These are phyloP conservation scores for Tanacetum coccineum DNA, from an alignment of 129 eudicot species.

Conservation along the genomic window DNA sequence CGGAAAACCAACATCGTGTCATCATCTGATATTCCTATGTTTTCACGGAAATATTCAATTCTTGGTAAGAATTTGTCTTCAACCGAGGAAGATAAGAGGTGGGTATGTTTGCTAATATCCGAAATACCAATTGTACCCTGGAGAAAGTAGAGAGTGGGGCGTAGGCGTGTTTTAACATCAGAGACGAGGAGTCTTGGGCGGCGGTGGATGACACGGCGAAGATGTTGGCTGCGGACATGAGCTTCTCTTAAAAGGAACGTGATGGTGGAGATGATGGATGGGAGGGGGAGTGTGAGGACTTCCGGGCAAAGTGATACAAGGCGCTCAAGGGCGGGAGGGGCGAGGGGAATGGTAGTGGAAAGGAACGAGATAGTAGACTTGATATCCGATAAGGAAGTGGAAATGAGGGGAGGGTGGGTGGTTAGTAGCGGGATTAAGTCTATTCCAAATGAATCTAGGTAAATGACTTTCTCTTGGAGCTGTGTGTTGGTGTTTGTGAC, in stretches of 20 bases:
- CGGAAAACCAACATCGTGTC: constrained; percentile 64
- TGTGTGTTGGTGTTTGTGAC: constrained; percentile 27
- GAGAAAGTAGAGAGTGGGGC: constrained; percentile 86
- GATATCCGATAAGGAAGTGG: constrained; percentile 50
- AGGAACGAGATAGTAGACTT: constrained; percentile 59
- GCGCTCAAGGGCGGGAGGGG: constrained; percentile 63
- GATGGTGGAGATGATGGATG: constrained; percentile 42
- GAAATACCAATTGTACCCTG: constrained; percentile 70
- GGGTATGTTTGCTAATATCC: constrained; percentile 42
- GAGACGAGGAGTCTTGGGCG: constrained; percentile 75
- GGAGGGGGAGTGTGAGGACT: constrained; percentile 45
- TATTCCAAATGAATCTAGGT: constrained; percentile 67
- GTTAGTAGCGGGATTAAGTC: constrained; percentile 62
- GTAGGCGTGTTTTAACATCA: constrained; percentile 57
- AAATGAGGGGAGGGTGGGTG: constrained; percentile 50
- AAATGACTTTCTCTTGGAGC: constrained; percentile 58
- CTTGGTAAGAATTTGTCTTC: constrained; percentile 69
- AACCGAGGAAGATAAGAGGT: constrained; percentile 67
- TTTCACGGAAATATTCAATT: constrained; percentile 55
- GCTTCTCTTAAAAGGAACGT: constrained; percentile 93
- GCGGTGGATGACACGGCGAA: constrained; percentile 70
- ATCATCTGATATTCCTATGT: constrained; percentile 48
- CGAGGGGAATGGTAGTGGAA: constrained; percentile 53
- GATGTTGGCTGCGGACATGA: constrained; percentile 37
- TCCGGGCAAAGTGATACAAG: constrained; percentile 64